Base-by-base conservation (phyloP, 208 protist species). In the Strigomonas culicis region DNA sequence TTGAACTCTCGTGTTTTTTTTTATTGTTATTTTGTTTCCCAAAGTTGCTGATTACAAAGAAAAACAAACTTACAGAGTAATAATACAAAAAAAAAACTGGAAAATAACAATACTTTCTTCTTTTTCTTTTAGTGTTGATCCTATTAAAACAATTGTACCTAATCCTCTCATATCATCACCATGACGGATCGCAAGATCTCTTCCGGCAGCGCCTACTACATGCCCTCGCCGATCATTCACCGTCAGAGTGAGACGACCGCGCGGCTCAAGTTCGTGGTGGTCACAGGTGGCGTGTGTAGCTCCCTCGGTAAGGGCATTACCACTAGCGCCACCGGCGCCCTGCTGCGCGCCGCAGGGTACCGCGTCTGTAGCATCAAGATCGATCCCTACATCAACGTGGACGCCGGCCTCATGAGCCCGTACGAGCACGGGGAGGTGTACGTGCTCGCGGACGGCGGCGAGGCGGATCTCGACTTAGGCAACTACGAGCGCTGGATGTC, bases 401-500 rank as follows among this genome's bases (percentile, higher is more conserved):
- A 98, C 68, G 93, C 94, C 3, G 92, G 92, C 13, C 70, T 97
- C 4, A 96, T 96, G 91, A 96, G 93, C 72, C 86, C 96, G 0
- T 99, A 97, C 64, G 98, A 99, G 85, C 98, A 99, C 82, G 98
- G 98, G 62, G 98, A 99, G 77, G 95, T 99, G 25, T 99, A 98
- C 82, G 98, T 99, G 1, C 89, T 99, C 7, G 95, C 99, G 72
- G 99, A 99, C 72, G 99, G 98, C 52, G 98, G 90, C 17, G 86
- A 97, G 69, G 94, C 87, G 7, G 98, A 99, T 65, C 84, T 99
- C 2, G 98, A 99, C 71, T 80, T 99, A 24, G 98, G 98, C 57
- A 99, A 99, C 90, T 99, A 99, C 79, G 98, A 99, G 86, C 97
- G 98, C 52, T 99, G 99, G 86, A 84, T 99, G 59, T 90, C 98